Evolutionary conservation across 208 protist genomes (phyloP).

Genomic region (Wallacemonas sp.): DNA sequence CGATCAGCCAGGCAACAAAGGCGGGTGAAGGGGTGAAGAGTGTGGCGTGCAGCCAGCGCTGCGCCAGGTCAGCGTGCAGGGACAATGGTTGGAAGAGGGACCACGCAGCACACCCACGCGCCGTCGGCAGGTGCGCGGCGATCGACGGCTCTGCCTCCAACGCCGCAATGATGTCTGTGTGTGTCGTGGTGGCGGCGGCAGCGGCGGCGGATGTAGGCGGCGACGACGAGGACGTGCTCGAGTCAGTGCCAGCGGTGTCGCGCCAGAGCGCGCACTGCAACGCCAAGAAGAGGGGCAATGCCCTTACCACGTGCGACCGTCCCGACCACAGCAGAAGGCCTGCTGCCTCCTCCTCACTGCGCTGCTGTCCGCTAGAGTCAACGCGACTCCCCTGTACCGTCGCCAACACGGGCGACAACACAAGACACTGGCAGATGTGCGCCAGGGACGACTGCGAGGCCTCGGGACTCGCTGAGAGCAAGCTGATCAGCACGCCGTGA

Average conservation of each 20-base stretch:
- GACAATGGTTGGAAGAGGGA: constrained; percentile 11
- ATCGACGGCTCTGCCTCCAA: not conserved
- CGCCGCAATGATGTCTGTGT: too few species aligned
- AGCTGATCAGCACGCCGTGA: not conserved
- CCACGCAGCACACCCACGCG: not conserved
- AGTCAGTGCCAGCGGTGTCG: not conserved
- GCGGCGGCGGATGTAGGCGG: not conserved
- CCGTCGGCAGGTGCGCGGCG: not conserved
- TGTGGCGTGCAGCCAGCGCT: constrained; percentile 31
- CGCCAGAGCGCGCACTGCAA: constrained; percentile 5
- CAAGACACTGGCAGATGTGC: not conserved
- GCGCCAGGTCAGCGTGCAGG: constrained; percentile 15
- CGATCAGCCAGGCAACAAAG: constrained; percentile 35
- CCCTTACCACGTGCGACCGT: not conserved
- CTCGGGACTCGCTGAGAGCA: not conserved
- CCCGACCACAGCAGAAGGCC: not conserved
- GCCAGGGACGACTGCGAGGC: not conserved
- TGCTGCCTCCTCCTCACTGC: not conserved
- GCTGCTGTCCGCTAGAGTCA: not conserved
- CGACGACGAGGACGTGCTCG: not conserved
- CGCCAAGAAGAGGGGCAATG: constrained; percentile 1
- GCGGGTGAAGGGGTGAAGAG: constrained; percentile 17
- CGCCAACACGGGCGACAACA: not conserved
- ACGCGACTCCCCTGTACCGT: not conserved
- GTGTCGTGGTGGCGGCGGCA: not conserved